Base-by-base conservation (phyloP, 2,329 filamentous ascomycete genomes). In the Berkeleyomyces rouxiae region DNA sequence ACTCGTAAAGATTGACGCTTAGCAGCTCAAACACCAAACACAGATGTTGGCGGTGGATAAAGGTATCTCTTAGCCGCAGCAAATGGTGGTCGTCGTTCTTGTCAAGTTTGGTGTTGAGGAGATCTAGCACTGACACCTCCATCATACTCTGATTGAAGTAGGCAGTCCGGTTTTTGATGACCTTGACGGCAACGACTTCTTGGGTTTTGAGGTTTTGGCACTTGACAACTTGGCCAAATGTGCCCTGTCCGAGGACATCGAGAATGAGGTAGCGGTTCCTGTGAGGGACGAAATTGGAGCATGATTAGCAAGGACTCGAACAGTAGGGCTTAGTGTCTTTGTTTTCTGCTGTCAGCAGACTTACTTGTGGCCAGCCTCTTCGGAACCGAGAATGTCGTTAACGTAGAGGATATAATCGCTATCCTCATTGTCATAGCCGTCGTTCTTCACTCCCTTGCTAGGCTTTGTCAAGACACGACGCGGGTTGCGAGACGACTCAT, bases 141-240 rank as follows among this genome's bases (percentile, higher is more conserved):
- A 99, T 99, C 93, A 99, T 99, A 74, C 93, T 97, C 74, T 99
- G 93, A 72, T 99, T 99, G 78, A 99, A 99, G 74, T 99, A 99
- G 44, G 93, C 93, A 1, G 93, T 99, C 70, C 92, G 86, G 74
- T 99, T 99, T 77, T 99, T 99, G 76, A 99, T 93, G 62, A 99
- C 93, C 76, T 99, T 99, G 68, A 99, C 93, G 3, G 93, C 93
- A 53, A 99, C 93, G 46, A 99, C 93, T 74, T 99, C 93, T 72
- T 96, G 91, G 0, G 93, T 97, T 76, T 96, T 96, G 69, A 99
- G 75, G 70, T 99, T 99, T 73, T 99, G 93, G 72, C 93, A 99
- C 74, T 99, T 99, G 65, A 99, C 93, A 40, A 99, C 93, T 75
- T 99, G 93, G 6, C 93, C 93, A 72, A 99, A 99, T 0, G 93